Evolutionary conservation across 768 basidiomycete genomes (phyloP).

Genomic region (Suillus occidentalis): DNA sequence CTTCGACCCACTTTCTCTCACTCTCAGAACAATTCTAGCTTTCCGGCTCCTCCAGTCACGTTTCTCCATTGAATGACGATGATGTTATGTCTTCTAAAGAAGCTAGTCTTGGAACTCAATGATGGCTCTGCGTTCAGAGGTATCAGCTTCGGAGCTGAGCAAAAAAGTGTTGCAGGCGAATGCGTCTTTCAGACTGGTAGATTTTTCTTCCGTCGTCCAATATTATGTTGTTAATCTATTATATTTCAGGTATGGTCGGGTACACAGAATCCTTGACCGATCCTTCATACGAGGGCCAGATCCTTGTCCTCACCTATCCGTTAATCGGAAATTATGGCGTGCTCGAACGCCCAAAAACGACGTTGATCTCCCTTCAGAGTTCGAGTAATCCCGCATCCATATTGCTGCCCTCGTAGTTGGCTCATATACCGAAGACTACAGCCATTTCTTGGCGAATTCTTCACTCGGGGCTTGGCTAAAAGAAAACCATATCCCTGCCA

Average conservation of each 20-base stretch:
- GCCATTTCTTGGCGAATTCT: conserved; percentile 89
- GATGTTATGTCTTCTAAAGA: conserved; percentile 36
- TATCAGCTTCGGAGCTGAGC: conserved; percentile 90
- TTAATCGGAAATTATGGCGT: conserved; percentile 98
- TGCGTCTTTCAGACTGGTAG: conserved; percentile 99
- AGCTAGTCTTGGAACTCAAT: conserved; percentile 81
- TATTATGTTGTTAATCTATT: conserved; percentile 18
- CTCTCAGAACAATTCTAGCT: conserved; percentile 40
- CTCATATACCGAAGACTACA: conserved; percentile 92
- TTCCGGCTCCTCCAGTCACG: conserved; percentile 36
- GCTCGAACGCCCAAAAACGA: conserved; percentile 59
- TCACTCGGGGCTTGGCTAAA: conserved; percentile 92
- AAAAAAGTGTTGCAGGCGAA: conserved; percentile 92
- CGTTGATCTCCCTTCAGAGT: conserved; percentile 66
- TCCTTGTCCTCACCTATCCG: conserved; percentile 96
- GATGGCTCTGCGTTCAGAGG: conserved; percentile 90
- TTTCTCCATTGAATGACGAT: conserved; percentile 28
- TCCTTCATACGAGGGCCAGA: conserved; percentile 97
- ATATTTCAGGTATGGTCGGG: conserved; percentile 88
- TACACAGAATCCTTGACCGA: conserved; percentile 98
- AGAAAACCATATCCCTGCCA: conserved; percentile 91
- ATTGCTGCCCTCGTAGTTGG: conserved; percentile 89
- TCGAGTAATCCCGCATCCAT: conserved; percentile 96
- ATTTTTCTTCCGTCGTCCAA: conserved; percentile 27
- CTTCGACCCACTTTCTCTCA: conserved; percentile 47